Base-by-base conservation (phyloP, 2,329 filamentous ascomycete genomes). In the Erysiphe neolycopersici region DNA sequence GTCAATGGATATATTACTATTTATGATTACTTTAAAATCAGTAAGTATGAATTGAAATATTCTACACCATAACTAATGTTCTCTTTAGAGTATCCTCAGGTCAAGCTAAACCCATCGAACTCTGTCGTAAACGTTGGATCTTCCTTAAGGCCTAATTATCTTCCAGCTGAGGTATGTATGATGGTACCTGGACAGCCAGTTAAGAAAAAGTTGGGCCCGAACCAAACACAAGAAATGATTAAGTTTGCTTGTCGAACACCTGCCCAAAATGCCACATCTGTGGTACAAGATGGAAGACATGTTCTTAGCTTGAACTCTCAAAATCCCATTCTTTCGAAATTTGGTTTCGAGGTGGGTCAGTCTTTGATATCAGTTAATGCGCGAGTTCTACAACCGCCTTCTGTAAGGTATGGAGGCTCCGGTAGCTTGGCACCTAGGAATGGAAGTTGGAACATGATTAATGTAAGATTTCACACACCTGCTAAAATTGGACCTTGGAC, bases 321-420 rank as follows among this genome's bases (percentile, higher is more conserved):
- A 19, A 48, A 48, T 31, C n/a, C 44, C 14, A 43, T 22, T 14
- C 39, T 48, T 37, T 14, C 39, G 37, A 26, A 43, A 8, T 48
- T 48, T 14, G 43, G 32, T 17, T 39, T 36, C 31, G 11, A 42
- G n/a, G 46, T 32, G 42, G 65, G 64, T 46, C 47, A 9, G 53
- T 63, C 1, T 85, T 82, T 91, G 33, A 62, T 91, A 39, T 77
- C 76, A 0, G 78, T 91, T 0, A 64, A 64, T 0, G 83, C 71
- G 1, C 73, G 83, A 6, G 67, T 85, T 38, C 65, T 91, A 0
- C 41, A 51, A 0, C 53, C 68, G 0, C 82, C 82, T 0, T 51
- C 50, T 0, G 58, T 91, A 22, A 53, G 59, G 2, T 91, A 89
- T 52, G 48, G 55, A 47, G 51, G 54, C 14, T 49, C 32, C 2